phyloP scores from a whole-genome alignment of 306 rosid genomes.

The Lupinus albus region DNA sequence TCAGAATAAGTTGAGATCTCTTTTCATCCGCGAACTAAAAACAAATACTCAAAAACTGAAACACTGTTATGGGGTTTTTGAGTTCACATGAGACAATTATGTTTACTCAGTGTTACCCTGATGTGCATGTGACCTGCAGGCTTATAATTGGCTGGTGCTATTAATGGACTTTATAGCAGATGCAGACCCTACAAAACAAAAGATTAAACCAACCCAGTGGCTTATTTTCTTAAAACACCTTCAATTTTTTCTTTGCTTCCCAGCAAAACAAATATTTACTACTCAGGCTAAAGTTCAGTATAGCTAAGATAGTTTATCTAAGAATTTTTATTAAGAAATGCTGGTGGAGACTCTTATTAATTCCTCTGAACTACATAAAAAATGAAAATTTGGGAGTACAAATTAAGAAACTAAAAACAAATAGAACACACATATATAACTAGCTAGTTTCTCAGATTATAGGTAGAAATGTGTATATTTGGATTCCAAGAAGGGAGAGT shows the following conservation, averaged over 20 bases:
- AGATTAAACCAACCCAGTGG: background rate
- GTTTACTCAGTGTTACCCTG: background rate
- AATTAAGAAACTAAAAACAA: background rate
- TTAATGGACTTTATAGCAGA: background rate
- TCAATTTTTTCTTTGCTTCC: background rate
- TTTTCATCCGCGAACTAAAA: background rate
- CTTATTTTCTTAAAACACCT: background rate
- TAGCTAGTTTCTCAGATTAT: background rate
- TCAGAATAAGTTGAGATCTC: background rate
- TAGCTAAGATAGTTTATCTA: background rate
- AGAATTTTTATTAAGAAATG: too few relatives aligned
- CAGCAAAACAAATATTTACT: background rate
- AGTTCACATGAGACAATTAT: background rate
- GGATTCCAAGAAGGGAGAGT: too few relatives aligned
- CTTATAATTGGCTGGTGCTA: background rate
- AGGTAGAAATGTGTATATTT: too few relatives aligned
- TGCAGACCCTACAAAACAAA: background rate
- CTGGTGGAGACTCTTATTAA: too few relatives aligned
- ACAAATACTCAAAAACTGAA: background rate
- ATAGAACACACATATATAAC: background rate
- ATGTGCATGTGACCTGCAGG: background rate
- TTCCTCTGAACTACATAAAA: too few relatives aligned
- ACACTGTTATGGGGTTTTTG: background rate
- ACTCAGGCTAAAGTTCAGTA: background rate
- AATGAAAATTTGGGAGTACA: background rate